phyloP scores from a whole-genome alignment of 257 asterid genomes.

The Rehmannia glutinosa region DNA sequence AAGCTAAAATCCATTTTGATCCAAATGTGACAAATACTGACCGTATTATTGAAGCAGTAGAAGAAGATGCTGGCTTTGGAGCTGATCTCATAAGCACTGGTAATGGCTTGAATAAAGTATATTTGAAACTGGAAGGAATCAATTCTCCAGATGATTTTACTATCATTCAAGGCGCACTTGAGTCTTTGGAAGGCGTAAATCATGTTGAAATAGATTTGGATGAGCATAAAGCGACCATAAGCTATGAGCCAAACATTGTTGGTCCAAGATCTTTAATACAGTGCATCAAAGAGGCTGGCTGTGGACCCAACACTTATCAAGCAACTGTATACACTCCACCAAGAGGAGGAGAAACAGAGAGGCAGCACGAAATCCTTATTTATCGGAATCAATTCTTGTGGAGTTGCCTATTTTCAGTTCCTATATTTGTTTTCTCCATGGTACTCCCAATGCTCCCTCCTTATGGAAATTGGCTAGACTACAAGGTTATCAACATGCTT shows the following conservation, averaged over 20 bases:
- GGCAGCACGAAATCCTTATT: constrained; percentile 56
- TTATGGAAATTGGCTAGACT: constrained; percentile 88
- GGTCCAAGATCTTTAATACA: constrained; percentile 93
- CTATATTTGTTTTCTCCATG: constrained; percentile 77
- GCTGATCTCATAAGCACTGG: constrained; percentile 85
- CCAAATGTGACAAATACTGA: constrained; percentile 65
- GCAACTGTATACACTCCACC: constrained; percentile 77
- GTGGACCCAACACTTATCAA: constrained; percentile 45
- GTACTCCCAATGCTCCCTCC: constrained; percentile 94
- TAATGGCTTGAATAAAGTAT: constrained; percentile 64
- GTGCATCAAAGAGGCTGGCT: constrained; percentile 61
- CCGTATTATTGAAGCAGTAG: constrained; percentile 58
- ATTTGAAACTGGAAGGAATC: constrained; percentile 69
- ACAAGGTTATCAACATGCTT: constrained; percentile 80
- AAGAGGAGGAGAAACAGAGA: constrained; percentile 67
- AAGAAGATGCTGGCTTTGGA: constrained; percentile 95
- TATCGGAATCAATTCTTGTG: constrained; percentile 74
- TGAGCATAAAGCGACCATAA: constrained; percentile 49
- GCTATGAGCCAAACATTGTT: constrained; percentile 73
- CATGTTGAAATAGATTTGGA: constrained; percentile 52
- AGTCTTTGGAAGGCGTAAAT: constrained; percentile 80
- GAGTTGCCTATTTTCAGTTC: constrained; percentile 91
- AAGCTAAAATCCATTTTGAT: constrained; percentile 93
- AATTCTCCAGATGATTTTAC: constrained; percentile 50
- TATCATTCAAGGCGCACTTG: constrained; percentile 46